These are phyloP conservation scores for Quambalaria eucalypti DNA, from an alignment of 1,284 basidiomycete species.

Conservation along the genomic window DNA sequence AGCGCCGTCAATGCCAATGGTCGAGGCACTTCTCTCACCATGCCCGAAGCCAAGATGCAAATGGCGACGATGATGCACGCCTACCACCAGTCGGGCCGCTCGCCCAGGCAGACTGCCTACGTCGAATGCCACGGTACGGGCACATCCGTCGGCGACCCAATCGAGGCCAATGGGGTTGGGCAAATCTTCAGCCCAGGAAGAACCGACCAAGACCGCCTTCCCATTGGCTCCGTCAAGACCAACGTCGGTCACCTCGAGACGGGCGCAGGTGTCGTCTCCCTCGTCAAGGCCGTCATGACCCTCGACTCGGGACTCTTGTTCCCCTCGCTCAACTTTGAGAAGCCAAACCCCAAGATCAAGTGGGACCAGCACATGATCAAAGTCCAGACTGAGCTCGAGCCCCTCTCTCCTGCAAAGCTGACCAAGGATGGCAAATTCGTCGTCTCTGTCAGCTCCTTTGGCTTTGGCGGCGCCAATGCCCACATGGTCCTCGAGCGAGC, in stretches of 20 bases:
- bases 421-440: conserved; percentile 11
- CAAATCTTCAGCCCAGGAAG: conserved; percentile 10
- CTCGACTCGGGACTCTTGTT: conserved; percentile 9
- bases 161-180: conserved; percentile 15
- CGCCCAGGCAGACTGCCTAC: conserved; percentile 6
- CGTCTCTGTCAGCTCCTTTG: conserved; percentile 13
- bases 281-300: conserved; percentile 14
- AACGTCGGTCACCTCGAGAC: conserved; percentile 19
- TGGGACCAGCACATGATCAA: too few relatives aligned
- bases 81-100: conserved; percentile 7
- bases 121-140: conserved; percentile 19
- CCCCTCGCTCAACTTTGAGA: conserved; percentile 13
- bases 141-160: conserved; percentile 18
- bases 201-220: conserved; percentile 6
- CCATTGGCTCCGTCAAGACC: conserved; percentile 18
- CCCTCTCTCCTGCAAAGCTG: conserved; percentile 8
- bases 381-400: conserved; percentile 6
- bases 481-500: conserved; percentile 21
- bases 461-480: conserved; percentile 20
- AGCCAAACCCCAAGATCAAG: conserved; percentile 8
- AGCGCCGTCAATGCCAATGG: conserved; percentile 15
- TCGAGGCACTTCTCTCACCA: too few relatives aligned
- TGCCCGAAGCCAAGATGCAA: conserved; percentile 10
- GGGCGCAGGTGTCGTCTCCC: conserved; percentile 12
- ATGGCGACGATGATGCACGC: conserved; percentile 6